Conservation (phyloP, 192 early-diverging fungal species). For the Coemansia pectinata region DNA sequence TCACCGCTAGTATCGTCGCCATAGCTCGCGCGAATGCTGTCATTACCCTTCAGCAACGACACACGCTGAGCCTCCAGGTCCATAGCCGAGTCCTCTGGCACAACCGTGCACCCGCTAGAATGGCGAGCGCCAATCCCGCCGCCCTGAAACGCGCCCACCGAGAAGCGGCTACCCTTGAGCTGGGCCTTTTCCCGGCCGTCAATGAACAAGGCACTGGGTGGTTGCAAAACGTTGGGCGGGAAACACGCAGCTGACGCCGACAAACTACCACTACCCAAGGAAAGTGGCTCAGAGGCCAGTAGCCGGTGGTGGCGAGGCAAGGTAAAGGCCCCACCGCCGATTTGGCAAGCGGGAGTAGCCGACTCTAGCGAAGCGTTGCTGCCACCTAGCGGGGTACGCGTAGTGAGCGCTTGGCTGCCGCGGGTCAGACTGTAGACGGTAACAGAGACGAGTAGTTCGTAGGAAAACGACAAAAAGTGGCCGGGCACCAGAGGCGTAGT, state of each 20-base stretch:
- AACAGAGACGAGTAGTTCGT: constrained; percentile 46
- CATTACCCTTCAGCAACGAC: constrained; percentile 13
- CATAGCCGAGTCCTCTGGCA: constrained; percentile 1
- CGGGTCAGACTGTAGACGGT: constrained; percentile 39
- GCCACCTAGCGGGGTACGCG: constrained; percentile 41
- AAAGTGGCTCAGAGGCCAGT: constrained; percentile 9
- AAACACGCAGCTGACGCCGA: constrained; percentile 37
- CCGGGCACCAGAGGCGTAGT: constrained; percentile 34
- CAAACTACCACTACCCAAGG: constrained; percentile 8
- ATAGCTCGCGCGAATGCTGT: constrained; percentile 12
- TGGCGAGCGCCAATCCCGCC: constrained; percentile 6
- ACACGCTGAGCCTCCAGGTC: neutral
- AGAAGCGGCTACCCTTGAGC: constrained; percentile 32
- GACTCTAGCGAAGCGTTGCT: neutral
- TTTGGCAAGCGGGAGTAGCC: constrained; percentile 18
- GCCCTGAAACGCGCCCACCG: constrained; percentile 33
- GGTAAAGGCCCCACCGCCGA: constrained; percentile 4
- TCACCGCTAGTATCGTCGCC: constrained; percentile 5
- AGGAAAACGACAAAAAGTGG: constrained; percentile 49
- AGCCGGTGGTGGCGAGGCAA: constrained; percentile 16
- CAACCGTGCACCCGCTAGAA: neutral
- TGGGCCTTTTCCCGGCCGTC: constrained; percentile 25
- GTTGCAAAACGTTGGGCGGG: constrained; percentile 19
- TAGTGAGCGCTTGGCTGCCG: constrained; percentile 32
- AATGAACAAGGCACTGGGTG: constrained; percentile 7